A percentile compares a stretch with the other conserved stretches of the same genome.
phyloP scores from a whole-genome alignment of 176 grass and related monocot genomes.

The Ampelocalamus luodianensis region DNA sequence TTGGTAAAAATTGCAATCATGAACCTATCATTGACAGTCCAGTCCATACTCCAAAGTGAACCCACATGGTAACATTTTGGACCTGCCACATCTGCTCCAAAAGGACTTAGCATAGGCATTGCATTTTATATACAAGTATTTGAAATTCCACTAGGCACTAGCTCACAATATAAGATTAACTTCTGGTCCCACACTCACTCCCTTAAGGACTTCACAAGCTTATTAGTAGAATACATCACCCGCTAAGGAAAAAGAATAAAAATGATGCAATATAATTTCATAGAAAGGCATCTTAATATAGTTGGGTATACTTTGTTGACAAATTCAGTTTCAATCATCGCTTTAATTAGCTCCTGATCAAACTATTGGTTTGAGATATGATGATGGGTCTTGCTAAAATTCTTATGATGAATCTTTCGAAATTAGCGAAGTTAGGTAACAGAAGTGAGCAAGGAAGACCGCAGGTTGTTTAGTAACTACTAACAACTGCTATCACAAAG shows the following conservation, averaged over 20 bases:
- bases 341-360: not conserved
- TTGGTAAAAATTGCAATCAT: not conserved
- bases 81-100: not conserved
- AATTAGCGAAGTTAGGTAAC: not conserved
- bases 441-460: not conserved
- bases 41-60: not conserved
- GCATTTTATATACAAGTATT: not conserved
- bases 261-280: not conserved
- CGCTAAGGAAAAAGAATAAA: not conserved
- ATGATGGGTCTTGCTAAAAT: not conserved
- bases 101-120: not conserved
- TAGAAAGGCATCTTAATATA: slow-evolving; percentile 1
- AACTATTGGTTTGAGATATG: not conserved
- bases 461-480: not conserved
- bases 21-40: not conserved
- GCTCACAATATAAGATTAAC: not conserved
- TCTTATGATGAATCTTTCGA: not conserved
- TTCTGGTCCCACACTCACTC: not conserved
- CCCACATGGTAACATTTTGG: not conserved
- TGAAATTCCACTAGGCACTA: not conserved
- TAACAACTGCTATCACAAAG: not conserved
- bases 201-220: not conserved
- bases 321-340: not conserved
- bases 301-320: not conserved
- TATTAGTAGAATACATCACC: not conserved